A percentile compares a stretch with the other conserved stretches of the same genome.
These are phyloP conservation scores for Dryas drummondii DNA, from an alignment of 306 rosid species.

Conservation along the genomic window DNA sequence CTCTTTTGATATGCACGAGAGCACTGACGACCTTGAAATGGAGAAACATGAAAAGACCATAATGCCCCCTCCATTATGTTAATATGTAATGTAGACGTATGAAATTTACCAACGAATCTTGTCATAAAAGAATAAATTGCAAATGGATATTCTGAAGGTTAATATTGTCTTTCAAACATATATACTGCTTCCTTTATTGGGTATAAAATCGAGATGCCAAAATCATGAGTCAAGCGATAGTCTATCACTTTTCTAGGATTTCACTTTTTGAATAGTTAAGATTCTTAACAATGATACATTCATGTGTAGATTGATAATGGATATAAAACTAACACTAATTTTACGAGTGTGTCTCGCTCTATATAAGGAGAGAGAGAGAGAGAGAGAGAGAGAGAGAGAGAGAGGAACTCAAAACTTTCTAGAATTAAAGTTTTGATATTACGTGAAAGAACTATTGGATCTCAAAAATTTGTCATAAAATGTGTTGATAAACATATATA, in stretches of 20 bases:
- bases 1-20: neutral
- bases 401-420: too few species aligned
- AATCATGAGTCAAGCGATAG: neutral
- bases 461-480: too few species aligned
- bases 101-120: neutral
- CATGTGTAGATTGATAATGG: too few species aligned
- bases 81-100: neutral
- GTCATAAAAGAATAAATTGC: neutral
- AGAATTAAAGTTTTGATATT: too few species aligned
- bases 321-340: too few species aligned
- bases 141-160: conserved; percentile 5
- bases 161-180: conserved; percentile 8
- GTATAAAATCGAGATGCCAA: conserved; percentile 14
- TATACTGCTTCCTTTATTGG: neutral
- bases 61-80: neutral
- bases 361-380: too few species aligned
- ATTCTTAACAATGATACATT: neutral
- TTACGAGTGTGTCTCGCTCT: too few species aligned
- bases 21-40: neutral
- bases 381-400: too few species aligned
- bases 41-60: neutral
- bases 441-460: too few species aligned
- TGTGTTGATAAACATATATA: too few species aligned
- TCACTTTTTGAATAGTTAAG: neutral
- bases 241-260: neutral